Conservation (phyloP, 1,284 basidiomycete genomes). For the Ganoderma lingzhi region DNA sequence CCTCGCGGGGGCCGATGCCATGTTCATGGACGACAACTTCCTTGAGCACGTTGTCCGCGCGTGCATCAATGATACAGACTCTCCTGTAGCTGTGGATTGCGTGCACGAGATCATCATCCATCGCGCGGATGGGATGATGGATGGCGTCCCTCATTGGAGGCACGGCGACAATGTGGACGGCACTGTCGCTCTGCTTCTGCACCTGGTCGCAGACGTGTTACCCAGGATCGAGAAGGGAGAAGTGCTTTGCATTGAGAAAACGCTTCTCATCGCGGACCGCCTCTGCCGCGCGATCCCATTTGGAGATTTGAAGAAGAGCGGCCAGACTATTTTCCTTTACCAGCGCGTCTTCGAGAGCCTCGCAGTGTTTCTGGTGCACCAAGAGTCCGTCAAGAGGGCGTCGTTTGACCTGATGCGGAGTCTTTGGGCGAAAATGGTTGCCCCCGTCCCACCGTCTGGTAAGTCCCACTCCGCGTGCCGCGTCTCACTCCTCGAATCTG, state of each 20-base stretch:
- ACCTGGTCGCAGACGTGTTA: constrained; percentile 30
- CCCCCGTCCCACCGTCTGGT: constrained; percentile 18
- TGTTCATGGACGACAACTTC: constrained; percentile 38
- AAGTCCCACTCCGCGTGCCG: background rate
- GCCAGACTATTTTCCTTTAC: constrained; percentile 21
- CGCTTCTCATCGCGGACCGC: constrained; percentile 22
- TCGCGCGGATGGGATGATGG: constrained; percentile 26
- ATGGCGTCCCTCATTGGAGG: constrained; percentile 32
- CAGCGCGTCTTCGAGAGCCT: constrained; percentile 29
- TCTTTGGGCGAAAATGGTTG: constrained; percentile 20
- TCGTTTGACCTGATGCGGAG: constrained; percentile 32
- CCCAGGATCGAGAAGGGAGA: constrained; percentile 22
- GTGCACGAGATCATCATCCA: constrained; percentile 31
- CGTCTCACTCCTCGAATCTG: background rate
- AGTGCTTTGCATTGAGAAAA: constrained; percentile 10
- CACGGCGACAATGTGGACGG: constrained; percentile 24
- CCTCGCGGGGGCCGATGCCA: constrained; percentile 33
- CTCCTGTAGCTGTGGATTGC: constrained; percentile 24
- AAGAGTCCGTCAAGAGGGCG: constrained; percentile 10
- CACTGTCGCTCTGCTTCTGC: constrained; percentile 25
- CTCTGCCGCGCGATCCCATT: constrained; percentile 33
- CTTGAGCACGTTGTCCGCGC: constrained; percentile 29
- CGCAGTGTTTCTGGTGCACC: constrained; percentile 15
- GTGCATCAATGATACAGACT: constrained; percentile 27
- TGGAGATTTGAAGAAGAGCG: constrained; percentile 19